These are phyloP conservation scores for Chrysoporthe austroafricana DNA, from an alignment of 2,329 filamentous ascomycete species.

Conservation along the genomic window DNA sequence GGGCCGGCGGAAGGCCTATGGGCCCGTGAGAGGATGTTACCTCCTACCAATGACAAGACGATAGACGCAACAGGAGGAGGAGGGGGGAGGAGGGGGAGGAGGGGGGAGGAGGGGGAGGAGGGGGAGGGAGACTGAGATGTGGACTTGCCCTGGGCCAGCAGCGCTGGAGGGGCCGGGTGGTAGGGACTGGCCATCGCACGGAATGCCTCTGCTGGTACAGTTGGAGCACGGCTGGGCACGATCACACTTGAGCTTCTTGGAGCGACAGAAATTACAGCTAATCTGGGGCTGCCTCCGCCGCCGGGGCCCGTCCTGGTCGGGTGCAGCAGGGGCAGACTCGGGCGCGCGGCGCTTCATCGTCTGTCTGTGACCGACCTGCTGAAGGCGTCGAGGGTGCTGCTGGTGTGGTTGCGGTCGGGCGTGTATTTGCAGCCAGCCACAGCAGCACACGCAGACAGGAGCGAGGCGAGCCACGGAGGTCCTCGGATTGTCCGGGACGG, in stretches of 20 bases:
- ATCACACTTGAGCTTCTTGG: conserved; percentile 41
- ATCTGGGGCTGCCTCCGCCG: conserved; percentile 36
- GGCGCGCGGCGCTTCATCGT: conserved; percentile 23
- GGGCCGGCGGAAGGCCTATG: not conserved
- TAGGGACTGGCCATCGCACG: conserved; percentile 32
- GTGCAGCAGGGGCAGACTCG: not conserved
- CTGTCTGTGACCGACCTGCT: not conserved
- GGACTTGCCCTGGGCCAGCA: conserved; percentile 5
- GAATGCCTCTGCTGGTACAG: conserved; percentile 35
- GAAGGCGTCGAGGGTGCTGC: not conserved
- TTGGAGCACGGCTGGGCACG: conserved; percentile 36
- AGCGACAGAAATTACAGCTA: conserved; percentile 39
- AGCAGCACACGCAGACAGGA: no score
- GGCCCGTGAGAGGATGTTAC: not conserved
- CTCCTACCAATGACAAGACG: not conserved
- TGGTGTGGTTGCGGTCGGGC: not conserved
- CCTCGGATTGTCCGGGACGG: conserved; percentile 9
- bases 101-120: not conserved
- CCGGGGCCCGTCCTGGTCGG: conserved; percentile 2
- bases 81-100: not conserved
- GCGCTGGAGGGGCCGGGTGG: not conserved
- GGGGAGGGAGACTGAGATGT: not conserved
- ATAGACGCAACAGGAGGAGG: not conserved
- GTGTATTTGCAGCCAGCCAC: no score
- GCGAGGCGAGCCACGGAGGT: not conserved